These are phyloP conservation scores for Sphaerulina populicola DNA, from an alignment of 2,329 filamentous ascomycete species.

Conservation along the genomic window DNA sequence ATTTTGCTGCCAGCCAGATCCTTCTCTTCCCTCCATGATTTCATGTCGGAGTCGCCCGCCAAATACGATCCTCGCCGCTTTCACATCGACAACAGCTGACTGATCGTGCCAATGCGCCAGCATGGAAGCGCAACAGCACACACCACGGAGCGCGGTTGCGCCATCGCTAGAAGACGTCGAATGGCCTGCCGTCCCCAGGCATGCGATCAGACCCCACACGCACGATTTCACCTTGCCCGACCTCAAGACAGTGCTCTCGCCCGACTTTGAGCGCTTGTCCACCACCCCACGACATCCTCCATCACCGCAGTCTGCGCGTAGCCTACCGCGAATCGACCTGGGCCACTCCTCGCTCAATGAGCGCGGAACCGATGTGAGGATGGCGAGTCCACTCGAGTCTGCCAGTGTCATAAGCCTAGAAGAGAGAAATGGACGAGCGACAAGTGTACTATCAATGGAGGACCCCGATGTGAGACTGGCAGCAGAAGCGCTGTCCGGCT, in stretches of 20 bases:
- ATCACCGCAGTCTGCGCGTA: constrained; percentile 24
- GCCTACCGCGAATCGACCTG: constrained; percentile 33
- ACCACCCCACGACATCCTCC: constrained; percentile 25
- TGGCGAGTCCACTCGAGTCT: constrained; percentile 40
- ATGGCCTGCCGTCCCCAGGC: constrained; percentile 17
- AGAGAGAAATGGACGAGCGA: constrained; percentile 32
- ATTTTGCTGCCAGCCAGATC: background rate
- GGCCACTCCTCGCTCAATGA: constrained; percentile 29
- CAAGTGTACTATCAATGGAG: constrained; percentile 41
- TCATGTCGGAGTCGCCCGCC: constrained; percentile 11
- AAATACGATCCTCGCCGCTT: constrained; percentile 15
- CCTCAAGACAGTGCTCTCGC: constrained; percentile 39
- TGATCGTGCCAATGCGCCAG: constrained; percentile 13
- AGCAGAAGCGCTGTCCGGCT: constrained; percentile 44
- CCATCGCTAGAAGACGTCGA: constrained; percentile 27
- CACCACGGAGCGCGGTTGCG: constrained; percentile 38
- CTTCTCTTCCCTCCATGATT: background rate
- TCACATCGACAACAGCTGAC: constrained; percentile 21
- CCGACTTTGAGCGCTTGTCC: constrained; percentile 31
- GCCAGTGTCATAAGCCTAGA: constrained; percentile 39
- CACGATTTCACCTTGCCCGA: constrained; percentile 37
- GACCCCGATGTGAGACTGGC: constrained; percentile 44
- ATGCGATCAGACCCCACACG: constrained; percentile 19
- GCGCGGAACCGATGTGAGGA: constrained; percentile 30
- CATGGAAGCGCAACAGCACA: constrained; percentile 31